Percentiles rank a stretch among this genome's conserved stretches.
These are phyloP conservation scores for Auxenochlorella protothecoides DNA, from an alignment of 139 green algal species.

Conservation along the genomic window DNA sequence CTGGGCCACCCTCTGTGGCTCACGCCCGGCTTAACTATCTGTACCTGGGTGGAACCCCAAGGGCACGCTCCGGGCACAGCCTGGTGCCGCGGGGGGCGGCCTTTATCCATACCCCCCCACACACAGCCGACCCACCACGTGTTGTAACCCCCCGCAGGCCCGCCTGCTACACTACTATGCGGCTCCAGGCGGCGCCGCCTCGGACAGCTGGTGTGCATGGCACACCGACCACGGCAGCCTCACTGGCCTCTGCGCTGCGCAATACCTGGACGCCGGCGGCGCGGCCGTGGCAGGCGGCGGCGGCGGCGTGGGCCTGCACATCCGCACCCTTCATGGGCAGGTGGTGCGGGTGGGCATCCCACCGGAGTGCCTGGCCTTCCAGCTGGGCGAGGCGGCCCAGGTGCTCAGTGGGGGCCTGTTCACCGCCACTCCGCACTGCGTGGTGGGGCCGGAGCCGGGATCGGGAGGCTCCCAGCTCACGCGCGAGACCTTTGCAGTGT, in stretches of 20 bases:
- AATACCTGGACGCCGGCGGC: slow-evolving; percentile 39
- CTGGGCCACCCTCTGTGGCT: too few relatives aligned
- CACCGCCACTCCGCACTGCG: slow-evolving; percentile 61
- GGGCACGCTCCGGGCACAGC: too few relatives aligned
- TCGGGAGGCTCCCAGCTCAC: slow-evolving; percentile 20
- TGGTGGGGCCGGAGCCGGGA: slow-evolving; percentile 28
- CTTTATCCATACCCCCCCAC: too few relatives aligned
- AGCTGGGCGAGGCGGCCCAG: slow-evolving; percentile 56
- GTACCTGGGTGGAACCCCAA: too few relatives aligned
- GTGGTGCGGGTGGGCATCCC: slow-evolving; percentile 45
- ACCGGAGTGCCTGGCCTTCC: slow-evolving; percentile 49
- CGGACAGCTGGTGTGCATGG: slow-evolving; percentile 63
- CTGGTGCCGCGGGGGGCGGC: too few relatives aligned
- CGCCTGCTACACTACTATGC: slow-evolving; percentile 70
- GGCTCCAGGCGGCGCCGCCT: neutral
- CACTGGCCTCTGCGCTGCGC: slow-evolving; percentile 53
- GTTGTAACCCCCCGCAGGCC: slow-evolving; percentile 17
- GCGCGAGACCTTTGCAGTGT: slow-evolving; percentile 66
- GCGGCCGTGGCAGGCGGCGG: slow-evolving; percentile 39
- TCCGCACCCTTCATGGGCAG: slow-evolving; percentile 4
- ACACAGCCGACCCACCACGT: too few relatives aligned
- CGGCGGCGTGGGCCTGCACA: slow-evolving; percentile 44
- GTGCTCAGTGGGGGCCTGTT: slow-evolving; percentile 57
- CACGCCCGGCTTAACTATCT: too few relatives aligned
- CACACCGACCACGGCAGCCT: slow-evolving; percentile 63